Evolutionary conservation across 495 filamentous ascomycete genomes (phyloP), one percentile per base, ranked within the genome.

Genomic region (Xylaria castorea): DNA sequence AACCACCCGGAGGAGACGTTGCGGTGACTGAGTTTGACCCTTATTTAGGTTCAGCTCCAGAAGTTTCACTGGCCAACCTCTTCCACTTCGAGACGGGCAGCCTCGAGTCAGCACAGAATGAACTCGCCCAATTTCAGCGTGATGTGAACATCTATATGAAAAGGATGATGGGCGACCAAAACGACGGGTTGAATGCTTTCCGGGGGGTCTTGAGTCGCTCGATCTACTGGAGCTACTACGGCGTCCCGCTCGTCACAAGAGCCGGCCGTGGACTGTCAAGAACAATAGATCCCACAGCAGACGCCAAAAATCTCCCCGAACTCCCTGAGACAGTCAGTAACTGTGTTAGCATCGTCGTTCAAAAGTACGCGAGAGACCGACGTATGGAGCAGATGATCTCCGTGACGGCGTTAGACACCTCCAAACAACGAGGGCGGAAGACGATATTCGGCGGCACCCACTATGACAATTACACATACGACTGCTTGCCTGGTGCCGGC

Each of bases 101-200:
- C 22, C 34, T 61, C 58, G 58, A 61, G 5, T n/a, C 58, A 11
- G 58, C 34, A 30, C 32, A 22, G 58, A 61, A 32, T 7, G 34
- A 61, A 14, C 32, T 38, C 7, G 58, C 58, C 20, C 58, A 38
- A 9, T 38, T 38, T 12, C 32, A 38, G 9, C 58, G 58, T 6
- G 34, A 61, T 12, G 58, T 61, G 18, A 61, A 61, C 58, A 61
- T 61, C 34, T 61, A 61, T 38, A 34, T 61, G 7, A 61, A 61
- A 38, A 38, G 58, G 22, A 3, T 22, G 9, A 61, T 61, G 58
- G 58, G 58, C 32, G 58, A 61, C 22, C 32, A 61, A 61, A 61
- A 61, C 34, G 58, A 61, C 34, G 58, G 58, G 58, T 5, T 61
- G 32, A 61, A 61, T 38, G 58, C 58, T 38, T 61, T 61, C 58